Evolutionary conservation across 768 basidiomycete genomes (phyloP), one percentile per base, ranked within the genome.

Genomic region (Suillus paluster): DNA sequence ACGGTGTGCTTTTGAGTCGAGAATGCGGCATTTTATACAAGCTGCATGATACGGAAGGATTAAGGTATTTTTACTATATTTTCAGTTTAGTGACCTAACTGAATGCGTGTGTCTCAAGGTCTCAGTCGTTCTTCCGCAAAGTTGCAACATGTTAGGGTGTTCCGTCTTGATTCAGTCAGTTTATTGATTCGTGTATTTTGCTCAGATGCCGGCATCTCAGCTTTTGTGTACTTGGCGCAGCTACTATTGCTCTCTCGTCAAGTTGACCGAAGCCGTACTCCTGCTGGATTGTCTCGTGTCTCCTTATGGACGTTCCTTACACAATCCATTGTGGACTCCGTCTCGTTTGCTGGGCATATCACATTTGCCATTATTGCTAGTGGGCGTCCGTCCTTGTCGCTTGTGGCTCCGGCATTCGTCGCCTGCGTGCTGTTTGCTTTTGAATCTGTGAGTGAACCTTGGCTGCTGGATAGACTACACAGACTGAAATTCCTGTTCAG

Each of bases 291-390:
- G 17, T 85, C 90, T 6, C 86, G 91, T 17, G 81, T 95, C 10
- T 96, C 94, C 3, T 80, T 90, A 8, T 95, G 92, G 89, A 86
- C 89, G 1, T 94, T 96, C 71, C 79, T 94, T 23, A 77, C 87
- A 7, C 93, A 95, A 73, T 84, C 89, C 6, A 84, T 88, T 1
- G 83, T 92, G 21, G 95, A 97, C 70, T 85, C 91, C 0, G 87
- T 94, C 46, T 87, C 91, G 0, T 96, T 97, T 71, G 91, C 92
- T 21, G 91, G 90, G 0, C 93, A 96, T 68, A 87, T 95, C 58
- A 95, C 94, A 0, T 89, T 97, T 61, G 93, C 92, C 5, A 90
- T 96, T 60, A 77, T 95, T 41, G 87, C 91, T 3, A 91, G 95
- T 63, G 94, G 94, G 46, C 79, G 88, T 34, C 85, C 93, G 2